Evolutionary conservation across 352 stramenopile genomes (phyloP), one percentile per base, ranked within the genome.

Genomic region (Phytopythium sindhum): DNA sequence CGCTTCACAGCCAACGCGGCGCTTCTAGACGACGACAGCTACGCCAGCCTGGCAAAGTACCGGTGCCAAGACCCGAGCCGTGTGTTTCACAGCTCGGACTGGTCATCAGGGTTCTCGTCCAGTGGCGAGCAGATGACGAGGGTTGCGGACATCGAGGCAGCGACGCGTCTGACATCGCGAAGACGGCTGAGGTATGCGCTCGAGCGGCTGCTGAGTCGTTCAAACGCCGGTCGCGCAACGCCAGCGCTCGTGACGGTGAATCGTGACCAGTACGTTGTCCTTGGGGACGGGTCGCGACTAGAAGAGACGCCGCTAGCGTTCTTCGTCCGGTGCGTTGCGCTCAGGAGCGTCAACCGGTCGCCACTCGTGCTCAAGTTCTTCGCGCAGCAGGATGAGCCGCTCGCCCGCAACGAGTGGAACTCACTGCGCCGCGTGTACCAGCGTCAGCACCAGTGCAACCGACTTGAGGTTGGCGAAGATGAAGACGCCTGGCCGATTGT

Each of bases 301-400:
- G 65, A 76, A 12, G 79, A 90, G 57, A 86, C 67, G 14, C 57
- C 77, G 23, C 58, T 78, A 21, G 79, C 77, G 10, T 78, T 86
- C 51, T 74, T 72, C 48, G 58, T 84, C 28, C 61, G 67, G 5
- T 88, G 77, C 21, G 64, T 57, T 0, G 66, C 65, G 26, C 33
- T 33, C 6, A 12, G 29, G 11, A 42, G 31, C 21, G 24, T 47
- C 31, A 53, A 51, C 24, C 45, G 42, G 12, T 52, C 37, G 6
- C 61, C 52, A 41, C 61, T 81, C 23, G 64, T 73, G 39, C 60
- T 90, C 26, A 88, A 89, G 63, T 54, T 90, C 37, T 90, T 84
- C 63, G 68, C 85, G 24, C 75, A 89, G 51, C 74, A 82, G 37
- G 81, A 90, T 44, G 66, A 77, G 1, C 71, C 75, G 50, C 60